Evolutionary conservation across 2,329 filamentous ascomycete species (phyloP), one percentile per base, ranked within the genome.

Genomic region (Magnaporthiopsis incrustans): DNA sequence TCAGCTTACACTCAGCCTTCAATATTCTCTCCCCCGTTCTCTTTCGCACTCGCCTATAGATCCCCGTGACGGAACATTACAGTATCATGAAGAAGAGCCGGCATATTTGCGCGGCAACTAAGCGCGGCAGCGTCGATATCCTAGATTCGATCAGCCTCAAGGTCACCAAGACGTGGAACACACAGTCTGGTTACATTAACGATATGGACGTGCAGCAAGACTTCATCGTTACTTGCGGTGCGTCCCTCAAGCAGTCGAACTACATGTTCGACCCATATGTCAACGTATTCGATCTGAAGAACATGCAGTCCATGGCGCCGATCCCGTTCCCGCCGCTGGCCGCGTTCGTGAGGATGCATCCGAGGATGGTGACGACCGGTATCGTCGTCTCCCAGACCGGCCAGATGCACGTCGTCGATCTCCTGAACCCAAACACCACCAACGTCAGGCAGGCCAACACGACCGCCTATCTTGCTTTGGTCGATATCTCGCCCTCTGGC

Each of bases 121-220:
- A 88, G 67, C 88, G 81, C 59, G 95, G 95, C 58, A 85, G 86
- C 25, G 89, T 99, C 60, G 89, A 98, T 75, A 88, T 97, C 35
- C 81, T 99, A 27, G 94, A 97, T 72, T 85, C 93, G 1, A 80
- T 85, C 64, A 91, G 83, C 64, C 90, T 96, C 71, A 84, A 85
- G 57, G 83, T 97, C 6, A 81, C 95, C 69, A 96, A 94, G 73
- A 86, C 86, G 14, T 99, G 95, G 90, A 91, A 91, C 73, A 92
- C 94, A 0, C 95, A 99, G 73, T 89, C 89, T 1, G 90, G 91
- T 11, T 85, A 88, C 62, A 91, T 99, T 73, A 97, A 92, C 74
- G 94, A 98, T 74, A 97, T 99, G 91, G 95, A 99, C 77, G 92
- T 93, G 11, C 91, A 95, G 72, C 91, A 95, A 71, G 94, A 98